Evolutionary conservation across 495 filamentous ascomycete genomes (phyloP).

Genomic region (Hypoxylon trugodes): DNA sequence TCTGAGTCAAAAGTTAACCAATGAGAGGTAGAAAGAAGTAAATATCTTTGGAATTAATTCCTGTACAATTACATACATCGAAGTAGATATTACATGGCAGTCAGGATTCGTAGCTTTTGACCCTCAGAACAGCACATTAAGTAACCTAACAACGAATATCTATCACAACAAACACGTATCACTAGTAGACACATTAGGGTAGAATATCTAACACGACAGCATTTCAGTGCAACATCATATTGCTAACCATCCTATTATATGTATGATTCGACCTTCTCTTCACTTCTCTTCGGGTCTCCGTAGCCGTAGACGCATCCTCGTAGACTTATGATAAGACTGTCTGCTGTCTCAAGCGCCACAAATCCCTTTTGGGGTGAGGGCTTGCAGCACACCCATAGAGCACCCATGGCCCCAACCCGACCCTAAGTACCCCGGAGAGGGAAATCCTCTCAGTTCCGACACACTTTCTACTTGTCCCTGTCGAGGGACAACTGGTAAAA

Average conservation of each 20-base stretch:
- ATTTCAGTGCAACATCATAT: slow-evolving; percentile 25
- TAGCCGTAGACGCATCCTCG: slow-evolving; percentile 19
- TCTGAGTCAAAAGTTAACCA: too few relatives aligned
- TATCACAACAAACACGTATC: too few relatives aligned
- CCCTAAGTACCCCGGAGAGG: slow-evolving; percentile 28
- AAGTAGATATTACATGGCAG: too few relatives aligned
- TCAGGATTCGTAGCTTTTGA: too few relatives aligned
- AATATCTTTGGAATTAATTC: too few relatives aligned
- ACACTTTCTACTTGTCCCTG: slow-evolving; percentile 15
- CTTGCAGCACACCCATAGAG: slow-evolving; percentile 17
- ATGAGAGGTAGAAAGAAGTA: too few relatives aligned
- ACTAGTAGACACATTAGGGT: not conserved
- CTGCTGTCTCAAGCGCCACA: slow-evolving; percentile 12
- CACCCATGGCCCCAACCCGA: slow-evolving; percentile 18
- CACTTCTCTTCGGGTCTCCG: not conserved
- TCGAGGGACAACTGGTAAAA: slow-evolving; percentile 9
- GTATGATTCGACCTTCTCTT: slow-evolving; percentile 22
- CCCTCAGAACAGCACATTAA: too few relatives aligned
- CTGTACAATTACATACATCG: too few relatives aligned
- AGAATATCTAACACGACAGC: not conserved
- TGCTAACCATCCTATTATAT: slow-evolving; percentile 39
- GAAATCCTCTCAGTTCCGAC: slow-evolving; percentile 5
- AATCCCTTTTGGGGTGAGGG: slow-evolving; percentile 16
- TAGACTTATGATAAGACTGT: too few relatives aligned
- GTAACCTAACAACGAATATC: too few relatives aligned